Evolutionary conservation across 1,284 basidiomycete genomes (phyloP), one percentile per base, ranked within the genome.

Genomic region (Erythrobasidium hasegawianum): DNA sequence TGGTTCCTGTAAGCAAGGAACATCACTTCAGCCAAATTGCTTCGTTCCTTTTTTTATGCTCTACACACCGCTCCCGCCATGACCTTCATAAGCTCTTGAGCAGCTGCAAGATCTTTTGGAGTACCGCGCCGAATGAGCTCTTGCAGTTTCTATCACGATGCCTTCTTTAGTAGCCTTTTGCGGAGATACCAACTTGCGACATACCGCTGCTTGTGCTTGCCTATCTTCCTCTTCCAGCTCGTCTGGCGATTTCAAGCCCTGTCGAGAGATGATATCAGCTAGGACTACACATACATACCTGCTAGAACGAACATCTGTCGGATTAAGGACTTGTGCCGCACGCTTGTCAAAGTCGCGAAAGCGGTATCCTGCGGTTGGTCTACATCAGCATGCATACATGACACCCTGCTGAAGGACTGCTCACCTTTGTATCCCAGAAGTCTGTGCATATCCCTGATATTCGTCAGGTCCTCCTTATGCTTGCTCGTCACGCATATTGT

Each of bases 401-500:
- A 26, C 0, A 57, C 14, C 2, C 41, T 38, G 49, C 5, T 22
- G 9, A 20, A 53, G 4, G 33, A 33, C 4, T 3, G 24, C 50
- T 57, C 59, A 82, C 82, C 94, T 77, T 98, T 99, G 83, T 96
- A 97, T 10, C 86, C 89, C 68, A 99, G 79, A 64, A 99, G 79
- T 18, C 95, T 81, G 78, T 97, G 90, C 96, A 99, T 99, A 79
- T 99, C 96, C 69, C 95, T 81, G 70, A 99, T 97, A 75, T 98
- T 97, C 2, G 90, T 90, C 55, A 99, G 81, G 78, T 98, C 96
- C 69, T 98, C 96, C 77, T 91, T 92, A 85, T 93, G 93, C 76
- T 94, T 87, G 64, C 88, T 90, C 45, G 90, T 87, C 0, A 82
- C 77, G 75, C 95, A 98, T 53, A 99, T 88, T 1, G 88, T 89